Conservation (phyloP, 257 asterid species). For the Solanum pinnatisectum region DNA sequence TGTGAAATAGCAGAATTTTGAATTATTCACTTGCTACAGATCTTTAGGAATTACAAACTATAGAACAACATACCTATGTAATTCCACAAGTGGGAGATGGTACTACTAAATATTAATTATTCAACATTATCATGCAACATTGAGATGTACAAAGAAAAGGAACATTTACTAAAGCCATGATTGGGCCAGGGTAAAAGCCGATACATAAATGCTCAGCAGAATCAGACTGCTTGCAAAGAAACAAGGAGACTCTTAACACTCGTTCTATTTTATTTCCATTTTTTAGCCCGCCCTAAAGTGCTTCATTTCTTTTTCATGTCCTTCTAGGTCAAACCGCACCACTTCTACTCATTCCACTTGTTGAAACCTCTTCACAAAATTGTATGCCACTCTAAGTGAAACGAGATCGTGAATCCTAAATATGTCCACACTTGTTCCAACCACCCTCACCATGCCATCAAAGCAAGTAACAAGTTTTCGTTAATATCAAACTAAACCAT, state of each 20-base stretch:
- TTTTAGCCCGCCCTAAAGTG: not conserved
- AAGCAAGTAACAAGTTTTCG: not conserved
- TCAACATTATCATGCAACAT: not conserved
- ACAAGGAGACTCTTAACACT: not conserved
- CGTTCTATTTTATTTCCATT: not conserved
- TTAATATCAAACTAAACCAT: not conserved
- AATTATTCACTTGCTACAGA: not conserved
- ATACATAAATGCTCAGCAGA: not conserved
- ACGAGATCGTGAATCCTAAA: not conserved
- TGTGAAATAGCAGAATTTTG: not conserved
- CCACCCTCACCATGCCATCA: not conserved
- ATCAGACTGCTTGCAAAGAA: not conserved
- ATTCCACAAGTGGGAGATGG: not conserved
- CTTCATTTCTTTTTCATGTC: not conserved
- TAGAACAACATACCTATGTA: not conserved
- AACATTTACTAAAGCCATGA: not conserved
- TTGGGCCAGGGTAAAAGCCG: not conserved
- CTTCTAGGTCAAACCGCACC: not conserved
- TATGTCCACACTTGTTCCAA: not conserved
- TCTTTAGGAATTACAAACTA: not conserved
- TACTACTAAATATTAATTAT: not conserved
- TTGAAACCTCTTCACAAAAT: not conserved
- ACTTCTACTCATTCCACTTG: not conserved
- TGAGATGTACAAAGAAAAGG: not conserved
- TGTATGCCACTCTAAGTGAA: not conserved